phyloP scores from a whole-genome alignment of 1,284 basidiomycete species.

The Anthracocystis walkeri region DNA sequence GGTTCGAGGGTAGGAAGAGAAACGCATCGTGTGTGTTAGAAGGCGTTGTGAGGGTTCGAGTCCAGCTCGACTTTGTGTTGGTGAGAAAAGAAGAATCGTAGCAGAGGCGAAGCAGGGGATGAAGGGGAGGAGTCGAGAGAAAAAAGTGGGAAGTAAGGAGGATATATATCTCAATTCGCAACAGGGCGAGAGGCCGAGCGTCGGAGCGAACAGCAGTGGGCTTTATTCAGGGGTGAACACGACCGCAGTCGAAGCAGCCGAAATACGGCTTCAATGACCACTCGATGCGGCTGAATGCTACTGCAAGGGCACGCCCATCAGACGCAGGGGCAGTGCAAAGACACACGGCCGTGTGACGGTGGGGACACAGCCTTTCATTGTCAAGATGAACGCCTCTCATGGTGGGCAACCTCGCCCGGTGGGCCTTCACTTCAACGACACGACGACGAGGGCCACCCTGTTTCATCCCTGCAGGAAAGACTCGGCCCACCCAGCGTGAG shows the following conservation, averaged over 20 bases:
- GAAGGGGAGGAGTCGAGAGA: background rate
- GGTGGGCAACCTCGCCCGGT: too few relatives aligned
- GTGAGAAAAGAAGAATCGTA: background rate
- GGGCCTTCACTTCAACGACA: too few relatives aligned
- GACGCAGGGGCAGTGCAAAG: too few relatives aligned
- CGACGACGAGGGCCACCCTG: background rate
- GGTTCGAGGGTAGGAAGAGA: too few relatives aligned
- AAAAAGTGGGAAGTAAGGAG: background rate
- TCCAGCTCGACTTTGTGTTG: conserved; percentile 1
- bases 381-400: too few relatives aligned
- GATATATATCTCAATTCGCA: background rate
- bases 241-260: too few relatives aligned
- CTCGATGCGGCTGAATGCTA: too few relatives aligned
- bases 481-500: background rate
- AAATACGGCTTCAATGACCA: too few relatives aligned
- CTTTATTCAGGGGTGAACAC: too few relatives aligned
- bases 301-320: too few relatives aligned
- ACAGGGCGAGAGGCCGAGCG: background rate
- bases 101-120: background rate
- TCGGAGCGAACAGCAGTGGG: background rate
- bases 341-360: too few relatives aligned
- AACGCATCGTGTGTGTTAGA: background rate
- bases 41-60: background rate
- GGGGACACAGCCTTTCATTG: too few relatives aligned
- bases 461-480: background rate